Percentiles rank a stretch among this genome's conserved stretches.
These are phyloP conservation scores for Quercus parvula DNA, from an alignment of 306 rosid genomes.

Conservation along the genomic window DNA sequence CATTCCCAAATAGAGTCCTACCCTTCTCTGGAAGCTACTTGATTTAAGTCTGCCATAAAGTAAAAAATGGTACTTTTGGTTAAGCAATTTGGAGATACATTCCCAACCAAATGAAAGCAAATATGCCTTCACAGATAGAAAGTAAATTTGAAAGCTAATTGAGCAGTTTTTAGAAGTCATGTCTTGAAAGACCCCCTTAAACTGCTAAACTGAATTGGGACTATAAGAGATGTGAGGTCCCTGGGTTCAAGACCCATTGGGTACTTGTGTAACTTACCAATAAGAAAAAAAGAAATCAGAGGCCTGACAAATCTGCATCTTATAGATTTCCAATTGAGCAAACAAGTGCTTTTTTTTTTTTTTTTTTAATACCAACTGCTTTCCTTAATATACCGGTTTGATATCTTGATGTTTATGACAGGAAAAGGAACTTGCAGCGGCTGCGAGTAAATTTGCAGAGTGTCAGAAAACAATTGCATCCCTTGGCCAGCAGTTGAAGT, in stretches of 20 bases:
- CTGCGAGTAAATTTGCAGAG: constrained; percentile 60
- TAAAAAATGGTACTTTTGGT: not conserved
- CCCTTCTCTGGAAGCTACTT: too few relatives aligned
- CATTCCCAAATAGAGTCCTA: too few relatives aligned
- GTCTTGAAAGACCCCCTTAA: too few relatives aligned
- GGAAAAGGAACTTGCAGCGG: constrained; percentile 74
- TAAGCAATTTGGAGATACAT: not conserved
- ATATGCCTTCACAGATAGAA: too few relatives aligned
- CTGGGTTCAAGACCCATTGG: too few relatives aligned
- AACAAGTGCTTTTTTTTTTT: not conserved
- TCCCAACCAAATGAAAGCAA: too few relatives aligned
- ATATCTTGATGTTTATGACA: constrained; percentile 31
- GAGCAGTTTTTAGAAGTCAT: too few relatives aligned
- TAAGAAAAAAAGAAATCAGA: not conserved
- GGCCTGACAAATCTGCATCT: not conserved
- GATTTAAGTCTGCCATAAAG: not conserved
- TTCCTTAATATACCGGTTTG: not conserved
- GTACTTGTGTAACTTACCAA: too few relatives aligned
- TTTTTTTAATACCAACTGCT: not conserved
- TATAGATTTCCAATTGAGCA: not conserved
- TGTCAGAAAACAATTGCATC: constrained; percentile 85
- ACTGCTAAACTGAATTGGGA: too few relatives aligned
- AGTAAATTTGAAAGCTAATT: too few relatives aligned
- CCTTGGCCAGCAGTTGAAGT: constrained; percentile 60
- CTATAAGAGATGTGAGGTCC: too few relatives aligned